Evolutionary conservation across 2,329 filamentous ascomycete genomes (phyloP).

Genomic region (Neoarthrinium moseri): DNA sequence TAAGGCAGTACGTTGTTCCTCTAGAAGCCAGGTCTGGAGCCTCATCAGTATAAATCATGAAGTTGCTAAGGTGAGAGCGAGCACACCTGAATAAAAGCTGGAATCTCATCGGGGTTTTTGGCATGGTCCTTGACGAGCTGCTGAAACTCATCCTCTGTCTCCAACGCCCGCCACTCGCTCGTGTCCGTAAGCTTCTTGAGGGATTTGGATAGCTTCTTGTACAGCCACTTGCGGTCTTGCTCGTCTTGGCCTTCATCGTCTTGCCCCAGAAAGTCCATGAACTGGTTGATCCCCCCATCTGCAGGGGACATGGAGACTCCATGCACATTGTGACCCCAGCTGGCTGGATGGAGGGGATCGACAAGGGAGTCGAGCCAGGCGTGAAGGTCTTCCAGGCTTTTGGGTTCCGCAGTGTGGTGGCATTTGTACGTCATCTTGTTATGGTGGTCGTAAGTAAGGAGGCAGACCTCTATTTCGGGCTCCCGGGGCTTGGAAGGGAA

Average conservation of each 20-base stretch:
- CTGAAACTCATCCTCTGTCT: slow-evolving; percentile 1
- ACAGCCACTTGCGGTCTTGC: background rate
- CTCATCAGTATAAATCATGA: no score
- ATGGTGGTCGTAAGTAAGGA: background rate
- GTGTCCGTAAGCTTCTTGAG: background rate
- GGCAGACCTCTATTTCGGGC: background rate
- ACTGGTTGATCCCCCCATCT: no score
- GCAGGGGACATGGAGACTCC: no score
- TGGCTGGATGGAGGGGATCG: background rate
- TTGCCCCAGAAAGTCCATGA: no score
- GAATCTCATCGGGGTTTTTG: background rate
- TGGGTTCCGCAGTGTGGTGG: background rate
- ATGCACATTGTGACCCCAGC: background rate
- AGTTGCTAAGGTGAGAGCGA: no score
- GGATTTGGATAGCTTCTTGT: background rate
- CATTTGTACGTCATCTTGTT: background rate
- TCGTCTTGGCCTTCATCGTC: no score
- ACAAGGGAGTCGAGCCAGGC: background rate
- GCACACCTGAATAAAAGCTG: background rate
- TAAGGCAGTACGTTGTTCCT: no score
- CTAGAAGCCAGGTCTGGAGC: no score
- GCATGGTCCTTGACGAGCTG: background rate
- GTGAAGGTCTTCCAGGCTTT: background rate
- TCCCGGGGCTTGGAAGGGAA: background rate
- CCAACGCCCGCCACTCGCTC: background rate